Evolutionary conservation across 805 yeast genomes (phyloP).

Genomic region (Cyberlindnera nakhonratchasimensis): DNA sequence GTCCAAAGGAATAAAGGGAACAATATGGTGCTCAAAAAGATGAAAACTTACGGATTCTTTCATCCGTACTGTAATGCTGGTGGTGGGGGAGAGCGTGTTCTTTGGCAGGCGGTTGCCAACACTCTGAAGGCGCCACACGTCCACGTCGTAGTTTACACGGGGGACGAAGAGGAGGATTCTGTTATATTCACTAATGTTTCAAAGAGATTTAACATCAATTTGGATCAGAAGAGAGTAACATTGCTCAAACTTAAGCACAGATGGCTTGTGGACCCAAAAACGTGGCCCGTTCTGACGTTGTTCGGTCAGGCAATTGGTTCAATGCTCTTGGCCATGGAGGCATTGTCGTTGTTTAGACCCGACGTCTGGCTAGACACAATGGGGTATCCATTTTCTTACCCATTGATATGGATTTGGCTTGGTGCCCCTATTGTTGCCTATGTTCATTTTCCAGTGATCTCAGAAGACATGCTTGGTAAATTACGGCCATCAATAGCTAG

Average conservation of each 20-base stretch:
- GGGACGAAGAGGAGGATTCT: constrained; percentile 51
- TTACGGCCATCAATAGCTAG: constrained; percentile 34
- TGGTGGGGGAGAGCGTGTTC: constrained; percentile 96
- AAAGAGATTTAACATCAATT: constrained; percentile 52
- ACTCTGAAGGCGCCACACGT: constrained; percentile 52
- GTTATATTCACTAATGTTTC: constrained; percentile 49
- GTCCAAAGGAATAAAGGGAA: neutral
- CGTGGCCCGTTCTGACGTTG: constrained; percentile 79
- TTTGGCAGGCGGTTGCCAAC: constrained; percentile 88
- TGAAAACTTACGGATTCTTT: constrained; percentile 70
- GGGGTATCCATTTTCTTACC: constrained; percentile 89
- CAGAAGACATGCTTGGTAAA: constrained; percentile 78
- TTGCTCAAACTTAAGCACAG: constrained; percentile 58
- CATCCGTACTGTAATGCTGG: constrained; percentile 96
- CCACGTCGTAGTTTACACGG: constrained; percentile 70
- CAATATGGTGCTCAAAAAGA: constrained; percentile 1
- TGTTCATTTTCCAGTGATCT: constrained; percentile 93
- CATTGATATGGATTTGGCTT: constrained; percentile 52
- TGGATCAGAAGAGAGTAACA: constrained; percentile 52
- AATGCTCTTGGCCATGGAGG: constrained; percentile 61
- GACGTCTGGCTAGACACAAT: constrained; percentile 94
- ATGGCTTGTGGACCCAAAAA: constrained; percentile 59
- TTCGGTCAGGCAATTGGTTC: constrained; percentile 89
- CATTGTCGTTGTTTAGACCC: constrained; percentile 61
- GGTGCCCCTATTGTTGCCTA: constrained; percentile 79